Base-by-base conservation (phyloP, 495 filamentous ascomycete genomes). In the Cladorrhinum samala region DNA sequence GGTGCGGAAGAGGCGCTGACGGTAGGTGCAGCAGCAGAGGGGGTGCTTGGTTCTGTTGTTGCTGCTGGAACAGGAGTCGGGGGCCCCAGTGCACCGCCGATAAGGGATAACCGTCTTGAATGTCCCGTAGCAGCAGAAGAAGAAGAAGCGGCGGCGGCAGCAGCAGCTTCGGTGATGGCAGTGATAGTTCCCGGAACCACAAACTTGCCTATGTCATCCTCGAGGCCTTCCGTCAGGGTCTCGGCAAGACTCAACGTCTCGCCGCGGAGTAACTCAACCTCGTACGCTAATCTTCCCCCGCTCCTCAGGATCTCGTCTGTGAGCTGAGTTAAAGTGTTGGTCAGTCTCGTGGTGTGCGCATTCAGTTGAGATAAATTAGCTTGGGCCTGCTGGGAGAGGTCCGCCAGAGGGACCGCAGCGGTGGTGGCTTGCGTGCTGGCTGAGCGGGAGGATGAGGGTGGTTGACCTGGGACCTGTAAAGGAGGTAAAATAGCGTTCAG, bases 251-350 rank as follows among this genome's bases (percentile, higher is more conserved):
- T 78, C 16, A 88, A 74, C 0, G 89, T 83, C 63, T 97, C 93
- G 48, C 91, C 91, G 6, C 91, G 83, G 8, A 98, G 70, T 7
- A 97, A 80, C 64, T 98, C 93, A 8, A 98, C 92, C 61, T 96
- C 89, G 68, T 98, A 98, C 21, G 91, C 88, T 18, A 98, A 75
- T 9, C 94, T 80, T 54, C 86, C 83, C 19, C 89, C 86, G 57
- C 88, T 85, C 43, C 93, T 82, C 17, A 98, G 75, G 54, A 98
- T 96, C 58, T 97, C 93, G 63, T 97, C 92, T 13, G 92, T 96
- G 51, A 97, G 75, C 52, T 87, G 84, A 25, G 89, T 95, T 20
- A 98, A 78, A 27, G 80, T 87, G 39, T 75, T 84, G n/a, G 91
- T 89, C 13, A 95, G 76, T 18, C 89, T 79, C 14, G 87, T 83